Base-by-base conservation (phyloP, 306 rosid species). In the Casuarina equisetifolia region DNA sequence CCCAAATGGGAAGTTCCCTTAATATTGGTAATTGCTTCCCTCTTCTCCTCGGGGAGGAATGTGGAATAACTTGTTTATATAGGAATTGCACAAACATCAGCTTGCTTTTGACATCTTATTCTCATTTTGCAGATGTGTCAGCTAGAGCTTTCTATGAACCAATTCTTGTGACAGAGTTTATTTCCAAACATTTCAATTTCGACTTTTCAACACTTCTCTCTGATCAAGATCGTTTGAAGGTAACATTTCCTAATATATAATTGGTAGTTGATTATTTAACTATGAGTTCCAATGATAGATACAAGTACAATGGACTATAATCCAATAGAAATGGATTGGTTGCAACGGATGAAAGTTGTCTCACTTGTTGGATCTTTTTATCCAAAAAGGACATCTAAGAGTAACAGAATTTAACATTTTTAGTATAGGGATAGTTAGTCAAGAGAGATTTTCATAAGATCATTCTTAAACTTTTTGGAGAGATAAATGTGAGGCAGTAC, bases 121-220 rank as follows among this genome's bases (percentile, higher is more conserved):
- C 20, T 74, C 8, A 25, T 78, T 43, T 61, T 73, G 74, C 84
- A 95, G 97, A 95, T 86, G 90, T 92, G 1, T 89, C 97, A 0
- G 97, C 99, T 0, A 84, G 87, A 52, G 77, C 94, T 0, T 95
- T 87, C 52, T 95, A 85, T 51, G 99, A 95, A 36, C 73, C 89
- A 0, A 73, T 95, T 10, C 40, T 3, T 11, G 94, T 95, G 38
- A 69, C 85, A 0, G 89, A 90, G 0, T 95, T 86, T 55, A 6
- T 92, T 19, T 4, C 3, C 0, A 85, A 81, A 15, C 78, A 89
- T 77, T 81, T 85, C 40, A 82, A 63, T 0, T 4, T 67, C 0
- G 79, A 86, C 82, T 3, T 76, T 9, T 39, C 85, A 0, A 86
- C 77, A 82, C 86, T 76, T 39, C n/a, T 89, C 4, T 42, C 86